phyloP scores from a whole-genome alignment of 2,329 filamentous ascomycete genomes.

The Herpotrichia juniperi region DNA sequence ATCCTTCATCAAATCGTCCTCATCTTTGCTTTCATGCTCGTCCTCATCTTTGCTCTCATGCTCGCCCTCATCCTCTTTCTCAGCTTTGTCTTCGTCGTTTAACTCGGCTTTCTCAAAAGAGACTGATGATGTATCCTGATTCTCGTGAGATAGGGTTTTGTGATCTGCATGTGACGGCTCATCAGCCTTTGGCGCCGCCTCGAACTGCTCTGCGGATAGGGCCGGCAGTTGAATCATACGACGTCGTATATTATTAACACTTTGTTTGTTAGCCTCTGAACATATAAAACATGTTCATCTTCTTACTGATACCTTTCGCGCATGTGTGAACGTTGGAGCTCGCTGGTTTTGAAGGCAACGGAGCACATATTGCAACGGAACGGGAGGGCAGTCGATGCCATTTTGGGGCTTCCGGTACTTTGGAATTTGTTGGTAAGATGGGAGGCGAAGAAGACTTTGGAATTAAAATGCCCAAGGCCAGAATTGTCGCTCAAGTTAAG shows the following conservation, averaged over 20 bases:
- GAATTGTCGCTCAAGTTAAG: too few species aligned
- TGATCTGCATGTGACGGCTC: too few species aligned
- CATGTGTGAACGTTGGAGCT: slow-evolving; percentile 25
- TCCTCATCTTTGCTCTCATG: slow-evolving; percentile 3
- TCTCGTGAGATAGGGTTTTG: too few species aligned
- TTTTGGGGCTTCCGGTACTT: too few species aligned
- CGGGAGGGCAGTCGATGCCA: too few species aligned
- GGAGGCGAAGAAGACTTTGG: too few species aligned
- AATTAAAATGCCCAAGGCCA: too few species aligned
- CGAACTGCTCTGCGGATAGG: slow-evolving; percentile 6
- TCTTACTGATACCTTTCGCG: slow-evolving; percentile 22
- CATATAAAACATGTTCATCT: background rate
- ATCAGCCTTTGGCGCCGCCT: slow-evolving; percentile 7
- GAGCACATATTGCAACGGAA: slow-evolving; percentile 26
- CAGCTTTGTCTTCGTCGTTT: background rate
- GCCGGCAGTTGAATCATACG: slow-evolving; percentile 10
- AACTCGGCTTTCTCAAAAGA: background rate
- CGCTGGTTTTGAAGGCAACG: slow-evolving; percentile 16
- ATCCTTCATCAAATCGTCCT: too few species aligned
- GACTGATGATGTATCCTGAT: too few species aligned
- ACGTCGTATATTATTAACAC: slow-evolving; percentile 13
- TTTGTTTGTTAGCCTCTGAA: background rate
- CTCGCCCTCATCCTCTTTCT: background rate
- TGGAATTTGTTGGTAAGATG: too few species aligned
- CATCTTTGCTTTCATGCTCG: slow-evolving; percentile 2